phyloP scores from a whole-genome alignment of 331 rosid genomes.

The Quercus lobata region DNA sequence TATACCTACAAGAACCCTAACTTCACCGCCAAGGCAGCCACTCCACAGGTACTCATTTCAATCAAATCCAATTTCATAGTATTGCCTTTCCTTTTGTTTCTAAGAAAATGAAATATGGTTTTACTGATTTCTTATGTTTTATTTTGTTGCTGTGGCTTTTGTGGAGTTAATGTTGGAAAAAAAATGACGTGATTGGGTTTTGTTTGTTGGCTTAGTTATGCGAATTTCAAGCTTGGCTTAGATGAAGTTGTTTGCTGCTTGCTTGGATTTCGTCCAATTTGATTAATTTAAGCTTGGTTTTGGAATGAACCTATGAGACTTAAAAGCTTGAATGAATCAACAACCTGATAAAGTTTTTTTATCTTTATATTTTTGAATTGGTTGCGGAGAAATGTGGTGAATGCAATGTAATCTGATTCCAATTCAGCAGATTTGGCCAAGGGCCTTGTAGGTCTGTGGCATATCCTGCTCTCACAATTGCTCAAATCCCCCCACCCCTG shows the following conservation, averaged over 20 bases:
- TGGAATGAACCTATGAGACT: neutral
- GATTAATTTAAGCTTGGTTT: neutral
- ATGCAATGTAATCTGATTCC: too few species aligned
- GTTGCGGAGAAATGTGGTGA: too few species aligned
- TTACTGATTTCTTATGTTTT: neutral
- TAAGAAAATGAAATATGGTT: neutral
- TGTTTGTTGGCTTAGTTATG: neutral
- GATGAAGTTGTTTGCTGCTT: neutral
- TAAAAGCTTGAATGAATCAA: neutral
- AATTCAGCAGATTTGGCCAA: too few species aligned
- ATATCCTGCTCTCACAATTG: too few species aligned
- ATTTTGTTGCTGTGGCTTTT: neutral
- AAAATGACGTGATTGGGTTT: neutral
- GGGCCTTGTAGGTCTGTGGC: too few species aligned
- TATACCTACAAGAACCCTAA: neutral
- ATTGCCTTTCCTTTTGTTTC: conserved; percentile 7
- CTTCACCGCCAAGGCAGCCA: conserved; percentile 1
- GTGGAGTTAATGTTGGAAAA: neutral
- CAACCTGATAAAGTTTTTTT: neutral
- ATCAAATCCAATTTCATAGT: neutral
- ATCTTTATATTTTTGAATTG: too few species aligned
- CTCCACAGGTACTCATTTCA: conserved; percentile 28
- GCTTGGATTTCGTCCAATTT: neutral
- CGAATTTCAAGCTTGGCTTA: neutral
- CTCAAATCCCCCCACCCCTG: too few species aligned